phyloP scores from a whole-genome alignment of 1,284 basidiomycete species.

The Rhodotorula sp. region DNA sequence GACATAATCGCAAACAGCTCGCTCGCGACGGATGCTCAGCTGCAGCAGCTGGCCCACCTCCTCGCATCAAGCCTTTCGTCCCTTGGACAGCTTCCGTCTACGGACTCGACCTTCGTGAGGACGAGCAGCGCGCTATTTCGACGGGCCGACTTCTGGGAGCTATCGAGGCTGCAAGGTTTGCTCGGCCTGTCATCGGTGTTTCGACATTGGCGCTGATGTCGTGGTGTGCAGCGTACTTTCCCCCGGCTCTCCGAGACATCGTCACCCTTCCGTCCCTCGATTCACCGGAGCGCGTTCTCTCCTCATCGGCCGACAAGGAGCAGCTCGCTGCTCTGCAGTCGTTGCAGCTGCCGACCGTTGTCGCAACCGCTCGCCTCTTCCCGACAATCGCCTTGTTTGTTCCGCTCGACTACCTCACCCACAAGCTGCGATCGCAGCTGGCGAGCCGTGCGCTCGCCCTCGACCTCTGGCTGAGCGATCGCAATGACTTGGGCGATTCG shows the following conservation, averaged over 20 bases:
- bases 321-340: neutral
- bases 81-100: neutral
- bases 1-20: neutral
- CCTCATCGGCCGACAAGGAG: neutral
- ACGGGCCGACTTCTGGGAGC: slow-evolving; percentile 43
- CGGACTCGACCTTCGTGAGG: neutral
- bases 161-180: slow-evolving; percentile 29
- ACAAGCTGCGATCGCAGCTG: slow-evolving; percentile 8
- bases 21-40: slow-evolving; percentile 12
- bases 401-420: slow-evolving; percentile 31
- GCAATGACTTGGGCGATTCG: neutral
- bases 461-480: slow-evolving; percentile 27
- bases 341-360: neutral
- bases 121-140: slow-evolving; percentile 23
- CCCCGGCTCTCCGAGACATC: slow-evolving; percentile 11
- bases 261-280: slow-evolving; percentile 16
- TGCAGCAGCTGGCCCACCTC: slow-evolving; percentile 14
- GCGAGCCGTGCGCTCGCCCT: slow-evolving; percentile 24
- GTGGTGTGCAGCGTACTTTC: slow-evolving; percentile 10
- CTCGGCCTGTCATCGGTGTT: too few species aligned
- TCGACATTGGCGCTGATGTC: too few species aligned
- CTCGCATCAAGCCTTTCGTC: neutral
- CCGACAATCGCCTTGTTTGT: neutral
- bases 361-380: slow-evolving; percentile 5
- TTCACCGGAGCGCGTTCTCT: neutral